A percentile compares a stretch with the other conserved stretches of the same genome.
Conservation (phyloP, 176 grass and related monocot species). For the Olyra latifolia region DNA sequence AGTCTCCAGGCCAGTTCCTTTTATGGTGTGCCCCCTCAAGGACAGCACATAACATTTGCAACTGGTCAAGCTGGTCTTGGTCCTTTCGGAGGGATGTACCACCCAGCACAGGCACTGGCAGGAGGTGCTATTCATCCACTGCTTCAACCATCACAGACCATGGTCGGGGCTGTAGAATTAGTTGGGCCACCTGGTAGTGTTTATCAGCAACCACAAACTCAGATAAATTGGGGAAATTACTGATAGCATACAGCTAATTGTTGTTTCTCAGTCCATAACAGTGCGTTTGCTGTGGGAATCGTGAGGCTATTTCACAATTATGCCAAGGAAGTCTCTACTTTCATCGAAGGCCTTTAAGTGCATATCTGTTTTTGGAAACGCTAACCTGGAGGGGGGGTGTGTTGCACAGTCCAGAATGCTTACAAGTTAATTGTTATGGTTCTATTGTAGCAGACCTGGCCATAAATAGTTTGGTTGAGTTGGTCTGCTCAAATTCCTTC, state of each 20-base stretch:
- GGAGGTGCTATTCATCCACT: conserved; percentile 56
- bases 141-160: conserved; percentile 57
- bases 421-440: conserved; percentile 1
- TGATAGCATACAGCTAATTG: conserved; percentile 32
- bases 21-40: conserved; percentile 61
- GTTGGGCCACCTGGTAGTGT: conserved; percentile 43
- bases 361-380: conserved; percentile 42
- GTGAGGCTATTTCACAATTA: neutral
- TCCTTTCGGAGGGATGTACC: conserved; percentile 68
- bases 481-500: conserved; percentile 42
- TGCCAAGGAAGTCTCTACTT: conserved; percentile 35
- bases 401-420: conserved; percentile 41
- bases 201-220: conserved; percentile 67
- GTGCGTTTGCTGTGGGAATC: neutral
- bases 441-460: conserved; percentile 55
- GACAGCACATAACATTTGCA: conserved; percentile 67
- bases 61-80: conserved; percentile 57
- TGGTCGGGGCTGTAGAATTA: conserved; percentile 74
- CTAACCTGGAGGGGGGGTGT: conserved; percentile 41
- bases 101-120: conserved; percentile 53
- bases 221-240: conserved; percentile 84
- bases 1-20: conserved; percentile 58
- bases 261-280: neutral
- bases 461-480: conserved; percentile 49
- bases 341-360: conserved; percentile 41